phyloP scores from a whole-genome alignment of 257 asterid species.

The Lycium ferocissimum region DNA sequence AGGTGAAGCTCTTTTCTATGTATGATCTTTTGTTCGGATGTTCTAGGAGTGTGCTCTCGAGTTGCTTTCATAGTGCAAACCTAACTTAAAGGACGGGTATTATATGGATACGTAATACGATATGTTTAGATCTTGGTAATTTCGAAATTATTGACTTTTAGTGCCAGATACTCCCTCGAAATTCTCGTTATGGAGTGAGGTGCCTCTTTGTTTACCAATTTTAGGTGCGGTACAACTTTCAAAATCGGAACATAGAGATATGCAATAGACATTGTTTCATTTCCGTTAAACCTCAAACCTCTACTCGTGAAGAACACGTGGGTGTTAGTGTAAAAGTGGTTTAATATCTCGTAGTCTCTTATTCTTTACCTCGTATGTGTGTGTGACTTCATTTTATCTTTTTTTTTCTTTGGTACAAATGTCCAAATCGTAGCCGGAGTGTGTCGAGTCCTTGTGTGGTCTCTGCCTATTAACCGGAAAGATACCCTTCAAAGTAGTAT shows the following conservation, averaged over 20 bases:
- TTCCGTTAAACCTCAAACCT: background rate
- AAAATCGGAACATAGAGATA: background rate
- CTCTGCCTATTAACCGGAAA: no score
- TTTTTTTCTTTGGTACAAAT: background rate
- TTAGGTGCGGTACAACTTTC: background rate
- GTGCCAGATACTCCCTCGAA: no score
- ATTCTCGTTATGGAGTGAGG: no score
- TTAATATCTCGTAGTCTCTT: background rate
- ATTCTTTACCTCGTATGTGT: background rate
- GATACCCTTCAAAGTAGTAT: no score
- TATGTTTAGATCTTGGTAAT: no score
- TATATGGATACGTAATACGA: no score
- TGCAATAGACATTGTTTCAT: background rate
- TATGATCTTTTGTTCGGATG: no score
- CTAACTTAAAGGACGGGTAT: no score
- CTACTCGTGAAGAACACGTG: conserved; percentile 5
- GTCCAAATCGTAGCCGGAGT: background rate
- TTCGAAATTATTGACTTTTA: no score
- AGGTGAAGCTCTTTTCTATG: no score
- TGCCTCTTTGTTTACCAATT: background rate
- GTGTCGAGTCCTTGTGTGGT: background rate
- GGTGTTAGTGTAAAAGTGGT: background rate
- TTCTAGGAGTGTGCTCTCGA: no score
- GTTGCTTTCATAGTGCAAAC: no score
- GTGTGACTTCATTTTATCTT: conserved; percentile 17